phyloP scores from a whole-genome alignment of 2,329 filamentous ascomycete species.

The Pseudocercospora fijiensis region DNA sequence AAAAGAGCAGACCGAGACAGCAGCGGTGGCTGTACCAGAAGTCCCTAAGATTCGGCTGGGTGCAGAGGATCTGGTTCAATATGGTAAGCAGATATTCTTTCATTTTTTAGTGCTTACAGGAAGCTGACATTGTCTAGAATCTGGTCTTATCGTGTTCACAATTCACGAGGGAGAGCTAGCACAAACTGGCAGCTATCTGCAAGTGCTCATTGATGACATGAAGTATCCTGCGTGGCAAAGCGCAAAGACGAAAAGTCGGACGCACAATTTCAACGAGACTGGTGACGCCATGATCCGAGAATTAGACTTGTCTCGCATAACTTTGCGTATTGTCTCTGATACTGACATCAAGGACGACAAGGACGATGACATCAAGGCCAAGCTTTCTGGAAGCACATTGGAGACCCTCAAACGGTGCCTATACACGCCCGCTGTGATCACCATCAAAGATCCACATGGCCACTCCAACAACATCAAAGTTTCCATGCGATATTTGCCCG shows the following conservation, averaged over 20 bases:
- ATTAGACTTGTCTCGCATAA: slow-evolving; percentile 93
- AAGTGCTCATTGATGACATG: slow-evolving; percentile 93
- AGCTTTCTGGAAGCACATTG: slow-evolving; percentile 78
- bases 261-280: slow-evolving; percentile 79
- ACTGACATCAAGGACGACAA: slow-evolving; percentile 68
- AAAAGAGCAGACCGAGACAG: slow-evolving; percentile 47
- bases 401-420: slow-evolving; percentile 76
- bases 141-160: slow-evolving; percentile 90
- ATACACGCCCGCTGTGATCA: slow-evolving; percentile 86
- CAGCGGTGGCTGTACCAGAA: slow-evolving; percentile 49
- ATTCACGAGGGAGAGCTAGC: slow-evolving; percentile 85
- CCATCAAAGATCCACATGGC: slow-evolving; percentile 75
- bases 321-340: slow-evolving; percentile 80
- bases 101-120: neutral
- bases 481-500: slow-evolving; percentile 89
- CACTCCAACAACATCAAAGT: slow-evolving; percentile 77
- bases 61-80: slow-evolving; percentile 75
- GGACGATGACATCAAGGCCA: slow-evolving; percentile 74
- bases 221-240: slow-evolving; percentile 86
- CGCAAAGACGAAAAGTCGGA: slow-evolving; percentile 67
- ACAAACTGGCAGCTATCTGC: slow-evolving; percentile 71
- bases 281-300: slow-evolving; percentile 95
- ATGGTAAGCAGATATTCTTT: slow-evolving; percentile 54
- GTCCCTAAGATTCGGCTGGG: slow-evolving; percentile 75
- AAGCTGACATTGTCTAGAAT: slow-evolving; percentile 56